Evolutionary conservation across 129 eudicot genomes (phyloP), one percentile per base, ranked within the genome.

Genomic region (Chrysanthemum seticuspe): DNA sequence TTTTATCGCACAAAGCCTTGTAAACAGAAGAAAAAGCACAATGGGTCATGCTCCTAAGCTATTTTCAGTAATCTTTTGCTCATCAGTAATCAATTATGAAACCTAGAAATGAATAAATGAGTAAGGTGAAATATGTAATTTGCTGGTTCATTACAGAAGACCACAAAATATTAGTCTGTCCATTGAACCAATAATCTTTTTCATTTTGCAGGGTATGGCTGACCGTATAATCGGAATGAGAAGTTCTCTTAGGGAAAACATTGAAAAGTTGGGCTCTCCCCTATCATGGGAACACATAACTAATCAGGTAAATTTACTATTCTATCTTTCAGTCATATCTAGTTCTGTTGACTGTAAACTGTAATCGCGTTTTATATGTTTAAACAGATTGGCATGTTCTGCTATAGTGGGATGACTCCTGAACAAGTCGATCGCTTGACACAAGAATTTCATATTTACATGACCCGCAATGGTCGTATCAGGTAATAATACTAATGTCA

Each of bases 341-440:
- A 61, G 71, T 49, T 21, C 13, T 76, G 61, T 12, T 16, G n/a
- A 45, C 40, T 65, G 3, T 52, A 58, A 44, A 44, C 10, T 19
- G 47, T 36, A 71, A 54, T 51, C 25, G 21, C 52, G 12, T 19
- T 68, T 68, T 60, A 13, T 58, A 69, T 29, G 25, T n/a, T 8
- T 86, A 63, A 69, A 71, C 96, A 94, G 98, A 94, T 94, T 81
- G 98, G 98, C 73, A 93, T 93, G 98, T 93, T 93, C 77, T 93
- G 98, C 89, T 93, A 87, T 51, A 93, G 98, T 53, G 98, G 98
- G 68, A 81, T 93, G 92, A 84, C 98, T 49, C 96, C 97, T 48
- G 98, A 93, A 74, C 98, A 93, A 78, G 98, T 93, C 60, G 97
- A 93, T 81, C 90, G 96, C 5, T 74, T 93, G 91, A 93, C 97